These are phyloP conservation scores for Globisporangium echinulatum DNA, from an alignment of 352 stramenopile species.

Conservation along the genomic window DNA sequence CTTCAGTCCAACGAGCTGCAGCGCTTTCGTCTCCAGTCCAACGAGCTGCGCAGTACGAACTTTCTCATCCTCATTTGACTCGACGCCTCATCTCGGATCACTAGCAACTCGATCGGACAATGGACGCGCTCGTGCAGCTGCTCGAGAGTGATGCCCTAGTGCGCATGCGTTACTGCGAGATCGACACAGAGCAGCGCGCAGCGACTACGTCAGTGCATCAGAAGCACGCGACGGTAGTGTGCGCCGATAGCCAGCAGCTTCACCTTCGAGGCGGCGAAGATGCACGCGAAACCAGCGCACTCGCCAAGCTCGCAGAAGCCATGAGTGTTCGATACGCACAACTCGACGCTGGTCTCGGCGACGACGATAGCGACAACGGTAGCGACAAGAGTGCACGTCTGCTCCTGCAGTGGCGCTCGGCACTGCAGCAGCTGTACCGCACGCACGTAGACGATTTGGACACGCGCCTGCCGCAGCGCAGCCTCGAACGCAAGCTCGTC, in stretches of 20 bases:
- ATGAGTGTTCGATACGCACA: not conserved
- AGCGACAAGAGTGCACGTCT: not conserved
- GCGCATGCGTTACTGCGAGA: constrained; percentile 32
- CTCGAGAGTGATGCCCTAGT: constrained; percentile 40
- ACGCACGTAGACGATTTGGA: constrained; percentile 22
- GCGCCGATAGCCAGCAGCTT: too few relatives aligned
- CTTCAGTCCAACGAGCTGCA: too few relatives aligned
- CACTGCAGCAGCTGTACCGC: constrained; percentile 8
- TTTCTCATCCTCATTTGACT: too few relatives aligned
- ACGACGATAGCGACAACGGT: not conserved
- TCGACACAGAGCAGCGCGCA: constrained; percentile 18
- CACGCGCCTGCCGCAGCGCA: constrained; percentile 14
- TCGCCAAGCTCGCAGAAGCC: not conserved
- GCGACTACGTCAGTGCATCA: not conserved
- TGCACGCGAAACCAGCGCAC: not conserved
- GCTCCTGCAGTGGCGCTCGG: not conserved
- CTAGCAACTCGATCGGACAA: constrained; percentile 6
- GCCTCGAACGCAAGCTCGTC: constrained; percentile 32
- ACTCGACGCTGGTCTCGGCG: not conserved
- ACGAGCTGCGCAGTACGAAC: too few relatives aligned
- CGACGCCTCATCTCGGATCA: too few relatives aligned
- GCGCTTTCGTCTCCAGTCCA: too few relatives aligned
- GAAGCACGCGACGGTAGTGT: not conserved
- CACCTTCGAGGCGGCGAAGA: not conserved
- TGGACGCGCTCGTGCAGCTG: constrained; percentile 45